A percentile compares a stretch with the other conserved stretches of the same genome.
These are phyloP conservation scores for Cornus suecica DNA, from an alignment of 148 eudicot genomes.

Conservation along the genomic window DNA sequence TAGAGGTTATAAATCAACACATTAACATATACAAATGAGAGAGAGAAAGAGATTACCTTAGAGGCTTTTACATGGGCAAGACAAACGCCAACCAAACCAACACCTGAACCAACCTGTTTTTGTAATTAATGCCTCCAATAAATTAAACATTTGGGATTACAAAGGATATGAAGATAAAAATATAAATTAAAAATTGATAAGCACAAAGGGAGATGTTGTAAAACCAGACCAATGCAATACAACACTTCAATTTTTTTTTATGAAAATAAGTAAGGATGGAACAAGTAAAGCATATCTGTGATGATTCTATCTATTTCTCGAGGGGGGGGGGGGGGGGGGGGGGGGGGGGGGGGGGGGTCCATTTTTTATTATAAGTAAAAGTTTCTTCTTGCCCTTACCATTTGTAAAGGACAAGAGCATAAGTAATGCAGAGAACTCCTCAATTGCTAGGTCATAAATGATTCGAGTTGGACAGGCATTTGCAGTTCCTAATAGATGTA, in stretches of 20 bases:
- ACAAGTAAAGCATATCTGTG: background rate
- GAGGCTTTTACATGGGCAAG: conserved; percentile 73
- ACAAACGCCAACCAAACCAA: conserved; percentile 87
- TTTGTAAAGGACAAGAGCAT: background rate
- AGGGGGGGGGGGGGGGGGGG: too few relatives aligned
- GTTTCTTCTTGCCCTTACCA: background rate
- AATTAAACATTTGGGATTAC: background rate
- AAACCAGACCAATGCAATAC: too few relatives aligned
- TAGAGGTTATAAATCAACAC: background rate
- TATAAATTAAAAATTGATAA: background rate
- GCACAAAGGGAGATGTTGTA: background rate
- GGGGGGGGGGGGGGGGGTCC: too few relatives aligned
- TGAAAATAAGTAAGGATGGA: background rate
- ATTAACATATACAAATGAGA: background rate
- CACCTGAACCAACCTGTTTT: conserved; percentile 91
- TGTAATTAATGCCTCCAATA: too few relatives aligned
- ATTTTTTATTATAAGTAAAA: too few relatives aligned
- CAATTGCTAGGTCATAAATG: background rate
- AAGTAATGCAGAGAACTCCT: background rate
- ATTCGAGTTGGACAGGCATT: background rate
- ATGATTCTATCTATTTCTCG: background rate
- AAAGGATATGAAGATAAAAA: background rate
- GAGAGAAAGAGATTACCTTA: conserved; percentile 36
- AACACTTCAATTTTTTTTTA: background rate
- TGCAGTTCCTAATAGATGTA: background rate